Conservation (phyloP, 2,329 filamentous ascomycete genomes). For the Eutypella sp. region DNA sequence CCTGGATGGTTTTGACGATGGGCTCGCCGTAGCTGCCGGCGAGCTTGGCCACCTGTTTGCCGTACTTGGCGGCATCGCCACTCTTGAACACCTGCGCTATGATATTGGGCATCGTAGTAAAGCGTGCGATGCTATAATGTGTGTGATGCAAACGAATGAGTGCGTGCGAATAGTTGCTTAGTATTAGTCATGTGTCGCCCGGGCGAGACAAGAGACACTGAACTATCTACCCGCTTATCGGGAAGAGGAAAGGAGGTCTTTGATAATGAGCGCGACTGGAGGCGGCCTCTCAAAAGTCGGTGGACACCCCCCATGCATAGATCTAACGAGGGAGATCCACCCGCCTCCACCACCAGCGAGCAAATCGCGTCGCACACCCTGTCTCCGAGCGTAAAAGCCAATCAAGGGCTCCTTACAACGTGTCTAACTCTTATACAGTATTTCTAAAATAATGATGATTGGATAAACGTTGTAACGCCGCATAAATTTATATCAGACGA, state of each 20-base stretch:
- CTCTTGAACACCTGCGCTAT: not conserved
- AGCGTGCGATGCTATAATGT: too few species aligned
- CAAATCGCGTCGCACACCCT: not conserved
- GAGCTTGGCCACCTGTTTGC: not conserved
- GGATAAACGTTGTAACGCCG: too few species aligned
- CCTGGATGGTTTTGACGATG: slow-evolving; percentile 1
- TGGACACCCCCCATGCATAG: not conserved
- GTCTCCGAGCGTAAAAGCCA: not conserved
- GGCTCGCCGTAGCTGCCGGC: not conserved
- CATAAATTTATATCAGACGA: too few species aligned
- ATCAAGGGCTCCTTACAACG: not conserved
- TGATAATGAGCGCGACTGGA: not conserved
- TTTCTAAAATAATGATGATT: too few species aligned
- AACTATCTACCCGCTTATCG: too few species aligned
- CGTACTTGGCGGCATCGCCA: not conserved
- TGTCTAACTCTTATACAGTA: not conserved
- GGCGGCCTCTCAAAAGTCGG: slow-evolving; percentile 1
- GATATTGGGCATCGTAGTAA: not conserved
- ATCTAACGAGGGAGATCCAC: not conserved
- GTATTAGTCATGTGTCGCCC: not conserved
- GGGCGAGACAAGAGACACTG: not conserved
- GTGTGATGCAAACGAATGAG: too few species aligned
- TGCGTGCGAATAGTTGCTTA: not conserved
- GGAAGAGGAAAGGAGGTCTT: not conserved
- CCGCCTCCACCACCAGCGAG: not conserved